phyloP scores from a whole-genome alignment of 148 eudicot species.

The Pharnaceum exiguum region DNA sequence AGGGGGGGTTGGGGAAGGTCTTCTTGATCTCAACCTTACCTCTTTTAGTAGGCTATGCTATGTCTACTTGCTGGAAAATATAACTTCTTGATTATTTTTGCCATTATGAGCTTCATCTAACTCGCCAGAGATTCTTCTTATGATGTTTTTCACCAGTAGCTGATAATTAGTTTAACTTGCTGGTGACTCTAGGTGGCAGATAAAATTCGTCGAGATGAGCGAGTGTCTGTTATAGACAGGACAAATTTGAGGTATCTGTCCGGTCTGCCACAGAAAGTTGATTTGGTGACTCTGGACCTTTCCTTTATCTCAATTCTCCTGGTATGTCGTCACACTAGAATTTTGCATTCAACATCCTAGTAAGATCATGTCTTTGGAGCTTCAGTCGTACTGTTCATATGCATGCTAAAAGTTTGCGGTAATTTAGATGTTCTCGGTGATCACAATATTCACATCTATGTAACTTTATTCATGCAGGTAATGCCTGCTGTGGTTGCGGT shows the following conservation, averaged over 20 bases:
- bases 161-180: not conserved
- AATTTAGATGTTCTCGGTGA: not conserved
- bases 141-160: no score
- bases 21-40: no score
- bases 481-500: slow-evolving; percentile 92
- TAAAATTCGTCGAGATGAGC: slow-evolving; percentile 82
- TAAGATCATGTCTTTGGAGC: not conserved
- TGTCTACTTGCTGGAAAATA: no score
- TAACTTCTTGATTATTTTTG: no score
- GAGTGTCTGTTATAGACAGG: slow-evolving; percentile 73
- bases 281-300: slow-evolving; percentile 92
- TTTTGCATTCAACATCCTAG: not conserved
- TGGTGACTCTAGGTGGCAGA: slow-evolving; percentile 66
- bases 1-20: no score
- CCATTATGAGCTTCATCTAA: no score
- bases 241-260: slow-evolving; percentile 90
- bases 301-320: slow-evolving; percentile 90
- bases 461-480: slow-evolving; percentile 45
- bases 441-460: not conserved
- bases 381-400: not conserved
- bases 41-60: no score
- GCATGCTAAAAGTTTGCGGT: not conserved
- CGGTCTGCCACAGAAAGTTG: slow-evolving; percentile 91
- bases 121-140: no score
- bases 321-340: slow-evolving; percentile 56